A percentile compares a stretch with the other conserved stretches of the same genome.
Evolutionary conservation across 169 alveolate species (phyloP).

Genomic region (Cryptosporidium sp.): DNA sequence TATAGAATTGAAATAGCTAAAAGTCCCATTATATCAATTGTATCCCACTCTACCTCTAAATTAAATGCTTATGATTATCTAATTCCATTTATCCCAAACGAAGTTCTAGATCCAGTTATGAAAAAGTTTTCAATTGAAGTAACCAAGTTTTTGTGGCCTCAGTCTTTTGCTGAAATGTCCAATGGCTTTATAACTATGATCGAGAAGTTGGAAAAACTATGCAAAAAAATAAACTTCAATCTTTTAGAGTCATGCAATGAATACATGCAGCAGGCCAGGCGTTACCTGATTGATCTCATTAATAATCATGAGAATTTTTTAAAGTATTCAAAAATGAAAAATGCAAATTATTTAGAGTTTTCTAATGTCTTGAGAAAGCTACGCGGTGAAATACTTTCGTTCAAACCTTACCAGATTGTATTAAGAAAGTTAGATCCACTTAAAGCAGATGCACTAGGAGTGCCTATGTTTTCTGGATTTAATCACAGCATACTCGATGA

Average conservation of each 20-base stretch:
- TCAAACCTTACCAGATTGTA: constrained; percentile 57
- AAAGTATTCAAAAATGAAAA: background rate
- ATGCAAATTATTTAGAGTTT: constrained; percentile 9
- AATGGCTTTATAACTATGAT: constrained; percentile 43
- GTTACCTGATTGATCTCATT: constrained; percentile 42
- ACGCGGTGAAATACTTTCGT: constrained; percentile 34
- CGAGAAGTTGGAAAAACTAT: constrained; percentile 22
- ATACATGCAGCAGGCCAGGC: constrained; percentile 29
- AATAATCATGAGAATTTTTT: constrained; percentile 19
- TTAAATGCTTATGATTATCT: constrained; percentile 57
- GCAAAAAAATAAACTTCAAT: constrained; percentile 13
- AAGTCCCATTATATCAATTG: constrained; percentile 66
- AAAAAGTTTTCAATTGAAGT: constrained; percentile 48
- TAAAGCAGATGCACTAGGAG: constrained; percentile 72
- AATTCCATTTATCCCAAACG: constrained; percentile 53
- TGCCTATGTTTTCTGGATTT: constrained; percentile 68
- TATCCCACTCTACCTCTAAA: constrained; percentile 25
- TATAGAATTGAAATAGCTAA: constrained; percentile 44
- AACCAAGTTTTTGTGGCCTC: constrained; percentile 57
- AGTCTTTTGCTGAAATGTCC: constrained; percentile 48
- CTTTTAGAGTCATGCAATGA: constrained; percentile 36
- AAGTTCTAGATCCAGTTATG: constrained; percentile 61
- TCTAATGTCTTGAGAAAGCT: constrained; percentile 12
- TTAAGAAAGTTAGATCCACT: constrained; percentile 61
- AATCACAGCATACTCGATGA: constrained; percentile 26